Evolutionary conservation across 139 green algal species (phyloP), one percentile per base, ranked within the genome.

Genomic region (Asterochloris erici): DNA sequence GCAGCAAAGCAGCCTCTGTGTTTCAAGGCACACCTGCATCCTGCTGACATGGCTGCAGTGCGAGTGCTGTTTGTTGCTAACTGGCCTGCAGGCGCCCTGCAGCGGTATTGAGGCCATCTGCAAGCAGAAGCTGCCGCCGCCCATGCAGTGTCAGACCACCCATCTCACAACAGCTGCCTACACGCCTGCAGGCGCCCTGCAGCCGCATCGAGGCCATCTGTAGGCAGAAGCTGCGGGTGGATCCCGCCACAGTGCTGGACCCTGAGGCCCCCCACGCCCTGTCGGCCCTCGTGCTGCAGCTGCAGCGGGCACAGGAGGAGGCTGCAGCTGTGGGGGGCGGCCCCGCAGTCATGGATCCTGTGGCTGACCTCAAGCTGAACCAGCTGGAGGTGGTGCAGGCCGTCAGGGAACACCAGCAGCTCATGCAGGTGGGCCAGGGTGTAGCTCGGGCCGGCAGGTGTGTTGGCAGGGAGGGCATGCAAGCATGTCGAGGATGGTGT

Each of bases 181-280:
- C n/a, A n/a, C n/a, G n/a, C n/a, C n/a, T 21, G n/a, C 74, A 86
- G 73, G 82, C 88, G 21, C 26, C 77, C 14, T 73, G 74, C 0
- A 17, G 28, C 27, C 63, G 81, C 26, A 78, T 96, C 17, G 79
- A 92, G 38, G 87, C 74, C 80, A 92, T 97, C 54, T 90, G 89
- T 64, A 89, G 81, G 73, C 70, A 81, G 38, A 94, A 94, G 82
- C 71, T 95, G n/a, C 86, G 84, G 74, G n/a, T 91, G 28, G 86
- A 94, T 38, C 73, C 75, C 15, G 86, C 84, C 23, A 77, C 29
- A 17, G 77, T 93, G 66, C 82, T 92, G 84, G 73, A 85, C 26
- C 71, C 79, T n/a, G 77, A 77, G 12, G 79, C 82, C 66, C 60
- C 78, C 0, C 82, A 29, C 11, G 82, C 85, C 47, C 74, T 89